phyloP scores from a whole-genome alignment of 176 grass and related monocot species.

The Phyllostachys edulis region DNA sequence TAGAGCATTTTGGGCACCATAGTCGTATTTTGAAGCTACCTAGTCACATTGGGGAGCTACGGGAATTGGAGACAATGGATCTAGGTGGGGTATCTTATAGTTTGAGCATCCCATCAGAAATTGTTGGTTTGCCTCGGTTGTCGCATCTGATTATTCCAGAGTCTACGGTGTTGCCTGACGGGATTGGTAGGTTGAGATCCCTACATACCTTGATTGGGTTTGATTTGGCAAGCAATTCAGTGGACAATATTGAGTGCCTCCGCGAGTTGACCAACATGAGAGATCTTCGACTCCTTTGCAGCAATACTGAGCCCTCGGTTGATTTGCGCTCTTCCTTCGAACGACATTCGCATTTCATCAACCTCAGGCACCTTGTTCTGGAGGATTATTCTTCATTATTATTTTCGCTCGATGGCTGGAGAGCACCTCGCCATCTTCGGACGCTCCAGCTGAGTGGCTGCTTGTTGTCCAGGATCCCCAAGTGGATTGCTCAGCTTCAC shows the following conservation, averaged over 20 bases:
- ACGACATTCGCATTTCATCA: neutral
- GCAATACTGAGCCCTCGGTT: neutral
- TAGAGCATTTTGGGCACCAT: rapidly evolving
- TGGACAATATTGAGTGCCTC: neutral
- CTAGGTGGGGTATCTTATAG: neutral
- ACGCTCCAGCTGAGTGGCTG: neutral
- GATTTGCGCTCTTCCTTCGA: neutral
- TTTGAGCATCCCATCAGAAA: neutral
- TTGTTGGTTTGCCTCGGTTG: neutral
- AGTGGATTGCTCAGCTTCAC: neutral
- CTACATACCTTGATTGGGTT: neutral
- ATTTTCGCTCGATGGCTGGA: neutral
- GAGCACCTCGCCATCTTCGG: neutral
- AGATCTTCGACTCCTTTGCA: neutral
- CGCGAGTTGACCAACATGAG: slow-evolving; percentile 6
- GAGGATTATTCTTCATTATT: neutral
- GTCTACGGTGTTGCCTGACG: neutral
- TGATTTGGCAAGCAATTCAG: neutral
- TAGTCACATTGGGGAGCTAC: neutral
- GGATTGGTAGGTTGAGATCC: slow-evolving; percentile 12
- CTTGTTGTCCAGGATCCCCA: neutral
- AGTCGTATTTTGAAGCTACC: neutral
- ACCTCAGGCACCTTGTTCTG: neutral
- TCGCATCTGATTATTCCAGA: neutral
- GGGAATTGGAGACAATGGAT: neutral